Percentiles rank a stretch among this genome's conserved stretches.
Evolutionary conservation across 306 rosid species (phyloP).

Genomic region (Sindora glabra): DNA sequence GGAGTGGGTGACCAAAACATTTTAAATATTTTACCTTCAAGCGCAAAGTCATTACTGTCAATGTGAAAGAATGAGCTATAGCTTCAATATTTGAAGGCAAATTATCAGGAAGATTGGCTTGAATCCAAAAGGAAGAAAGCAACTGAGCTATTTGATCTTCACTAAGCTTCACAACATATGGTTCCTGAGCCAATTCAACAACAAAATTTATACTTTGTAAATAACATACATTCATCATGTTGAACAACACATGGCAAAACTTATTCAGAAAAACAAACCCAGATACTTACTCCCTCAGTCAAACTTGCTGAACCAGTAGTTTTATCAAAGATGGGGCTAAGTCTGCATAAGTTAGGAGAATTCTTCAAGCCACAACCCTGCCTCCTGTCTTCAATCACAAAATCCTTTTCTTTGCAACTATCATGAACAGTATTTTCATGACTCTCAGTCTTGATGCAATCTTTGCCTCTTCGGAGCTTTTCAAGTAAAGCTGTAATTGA

Average conservation of each 20-base stretch:
- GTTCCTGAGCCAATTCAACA: slow-evolving; percentile 59
- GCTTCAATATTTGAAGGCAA: slow-evolving; percentile 88
- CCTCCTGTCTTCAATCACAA: slow-evolving; percentile 54
- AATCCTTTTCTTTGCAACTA: slow-evolving; percentile 43
- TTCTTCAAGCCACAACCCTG: slow-evolving; percentile 48
- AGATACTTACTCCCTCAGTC: slow-evolving; percentile 47
- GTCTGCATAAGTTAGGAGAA: slow-evolving; percentile 61
- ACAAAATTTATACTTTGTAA: slow-evolving; percentile 3
- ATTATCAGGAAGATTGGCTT: slow-evolving; percentile 76
- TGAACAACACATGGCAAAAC: background rate
- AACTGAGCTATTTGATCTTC: slow-evolving; percentile 87
- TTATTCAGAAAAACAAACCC: background rate
- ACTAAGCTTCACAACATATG: slow-evolving; percentile 58
- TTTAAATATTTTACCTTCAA: slow-evolving; percentile 44
- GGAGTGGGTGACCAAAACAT: background rate
- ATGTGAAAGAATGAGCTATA: slow-evolving; percentile 63
- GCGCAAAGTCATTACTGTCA: slow-evolving; percentile 61
- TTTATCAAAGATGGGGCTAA: slow-evolving; percentile 62
- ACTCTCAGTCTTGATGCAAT: slow-evolving; percentile 40
- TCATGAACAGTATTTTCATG: slow-evolving; percentile 26
- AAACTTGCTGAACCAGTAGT: slow-evolving; percentile 46
- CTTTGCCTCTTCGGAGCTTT: slow-evolving; percentile 75
- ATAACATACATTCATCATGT: background rate
- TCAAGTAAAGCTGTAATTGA: slow-evolving; percentile 88
- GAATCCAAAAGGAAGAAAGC: slow-evolving; percentile 90